Conservation (phyloP, 768 basidiomycete genomes). For the Kwoniella bestiolae region DNA sequence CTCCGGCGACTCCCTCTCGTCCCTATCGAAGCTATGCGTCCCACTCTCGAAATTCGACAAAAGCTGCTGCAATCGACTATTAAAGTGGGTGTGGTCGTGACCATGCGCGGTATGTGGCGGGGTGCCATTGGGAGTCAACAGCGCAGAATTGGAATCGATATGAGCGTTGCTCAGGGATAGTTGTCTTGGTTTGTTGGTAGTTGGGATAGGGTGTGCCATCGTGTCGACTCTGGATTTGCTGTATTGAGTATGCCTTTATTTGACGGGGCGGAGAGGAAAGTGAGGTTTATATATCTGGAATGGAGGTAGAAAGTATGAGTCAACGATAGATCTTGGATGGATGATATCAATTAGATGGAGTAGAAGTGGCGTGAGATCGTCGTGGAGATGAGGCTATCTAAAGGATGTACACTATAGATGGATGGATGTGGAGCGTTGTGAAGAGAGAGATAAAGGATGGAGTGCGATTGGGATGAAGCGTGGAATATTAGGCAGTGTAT, state of each 20-base stretch:
- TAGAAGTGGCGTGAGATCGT: background rate
- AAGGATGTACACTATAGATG: too few relatives aligned
- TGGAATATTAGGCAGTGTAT: too few relatives aligned
- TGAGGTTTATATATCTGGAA: background rate
- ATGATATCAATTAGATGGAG: background rate
- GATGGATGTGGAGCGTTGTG: too few relatives aligned
- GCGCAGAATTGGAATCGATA: conserved; percentile 6
- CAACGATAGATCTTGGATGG: background rate
- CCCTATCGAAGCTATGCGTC: conserved; percentile 27
- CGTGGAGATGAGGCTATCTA: too few relatives aligned
- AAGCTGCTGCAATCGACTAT: conserved; percentile 21
- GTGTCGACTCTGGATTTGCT: too few relatives aligned
- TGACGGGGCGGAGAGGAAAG: background rate
- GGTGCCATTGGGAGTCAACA: conserved; percentile 18
- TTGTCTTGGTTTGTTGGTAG: conserved; percentile 15
- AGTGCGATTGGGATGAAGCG: too few relatives aligned
- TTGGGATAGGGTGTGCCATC: conserved; percentile 31
- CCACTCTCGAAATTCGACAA: conserved; percentile 26
- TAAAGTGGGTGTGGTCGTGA: background rate
- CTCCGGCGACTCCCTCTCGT: conserved; percentile 22
- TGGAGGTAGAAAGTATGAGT: background rate
- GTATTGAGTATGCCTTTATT: too few relatives aligned
- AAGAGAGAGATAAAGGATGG: too few relatives aligned
- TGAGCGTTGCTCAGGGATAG: conserved; percentile 2
- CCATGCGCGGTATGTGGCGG: conserved; percentile 17